phyloP scores from a whole-genome alignment of 441 rosid genomes.

The Rhodomyrtus psidioides region DNA sequence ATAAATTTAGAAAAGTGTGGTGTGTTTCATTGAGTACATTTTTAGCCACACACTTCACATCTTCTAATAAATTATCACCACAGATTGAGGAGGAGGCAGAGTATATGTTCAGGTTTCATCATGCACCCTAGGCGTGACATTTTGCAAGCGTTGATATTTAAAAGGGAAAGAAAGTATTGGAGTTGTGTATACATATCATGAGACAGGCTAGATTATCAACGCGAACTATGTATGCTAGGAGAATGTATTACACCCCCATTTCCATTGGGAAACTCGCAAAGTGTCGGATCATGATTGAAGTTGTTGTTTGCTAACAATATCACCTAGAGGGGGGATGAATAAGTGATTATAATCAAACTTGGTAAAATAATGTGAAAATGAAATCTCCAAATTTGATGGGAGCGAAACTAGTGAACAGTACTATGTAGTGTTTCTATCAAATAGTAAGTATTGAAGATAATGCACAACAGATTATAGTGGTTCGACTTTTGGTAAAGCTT shows the following conservation, averaged over 20 bases:
- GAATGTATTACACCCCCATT: neutral
- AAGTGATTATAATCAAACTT: too few species aligned
- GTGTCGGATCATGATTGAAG: neutral
- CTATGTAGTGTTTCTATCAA: too few species aligned
- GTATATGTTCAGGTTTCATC: neutral
- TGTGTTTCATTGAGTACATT: rapidly evolving
- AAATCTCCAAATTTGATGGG: too few species aligned
- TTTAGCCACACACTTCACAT: neutral
- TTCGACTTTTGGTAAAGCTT: too few species aligned
- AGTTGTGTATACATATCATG: too few species aligned
- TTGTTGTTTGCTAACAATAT: too few species aligned
- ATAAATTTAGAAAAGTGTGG: neutral
- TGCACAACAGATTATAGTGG: too few species aligned
- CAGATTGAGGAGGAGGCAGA: neutral
- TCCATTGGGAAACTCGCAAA: neutral
- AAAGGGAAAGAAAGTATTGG: too few species aligned
- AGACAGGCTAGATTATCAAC: neutral
- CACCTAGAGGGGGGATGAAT: too few species aligned
- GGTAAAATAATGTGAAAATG: too few species aligned
- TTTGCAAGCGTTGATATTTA: neutral
- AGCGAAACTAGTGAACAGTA: too few species aligned
- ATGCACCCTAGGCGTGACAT: neutral
- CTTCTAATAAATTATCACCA: neutral
- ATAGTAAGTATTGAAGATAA: too few species aligned
- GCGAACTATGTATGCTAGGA: neutral